Conservation (phyloP, 768 basidiomycete genomes). For the Psilocybe subaeruginosa region DNA sequence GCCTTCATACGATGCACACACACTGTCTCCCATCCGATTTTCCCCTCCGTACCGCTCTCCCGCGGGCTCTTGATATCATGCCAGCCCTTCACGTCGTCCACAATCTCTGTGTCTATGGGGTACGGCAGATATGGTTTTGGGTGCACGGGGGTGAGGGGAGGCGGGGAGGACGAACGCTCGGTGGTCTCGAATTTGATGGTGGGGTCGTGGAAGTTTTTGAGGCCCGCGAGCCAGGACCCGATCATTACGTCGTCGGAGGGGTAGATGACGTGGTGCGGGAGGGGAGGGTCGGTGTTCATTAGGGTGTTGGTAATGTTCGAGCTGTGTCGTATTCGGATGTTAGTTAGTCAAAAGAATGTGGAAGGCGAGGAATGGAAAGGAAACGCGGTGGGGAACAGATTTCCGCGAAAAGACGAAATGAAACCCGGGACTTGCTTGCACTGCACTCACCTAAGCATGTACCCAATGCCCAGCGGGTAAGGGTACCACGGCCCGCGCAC, state of each 20-base stretch:
- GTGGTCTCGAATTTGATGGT: not conserved
- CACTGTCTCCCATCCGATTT: constrained; percentile 7
- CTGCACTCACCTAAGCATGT: constrained; percentile 11
- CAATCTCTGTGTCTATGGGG: not conserved
- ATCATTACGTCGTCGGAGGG: constrained; percentile 18
- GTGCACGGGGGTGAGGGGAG: not conserved
- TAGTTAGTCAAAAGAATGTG: too few relatives aligned
- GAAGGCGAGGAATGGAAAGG: too few relatives aligned
- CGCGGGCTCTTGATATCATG: constrained; percentile 9
- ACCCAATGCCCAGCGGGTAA: constrained; percentile 13
- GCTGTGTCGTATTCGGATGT: not conserved
- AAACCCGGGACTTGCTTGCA: too few relatives aligned
- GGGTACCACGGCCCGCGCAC: constrained; percentile 8
- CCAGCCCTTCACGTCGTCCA: constrained; percentile 11
- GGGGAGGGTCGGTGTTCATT: constrained; percentile 1
- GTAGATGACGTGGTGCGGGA: constrained; percentile 13
- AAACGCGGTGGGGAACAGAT: too few relatives aligned
- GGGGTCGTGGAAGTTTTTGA: constrained; percentile 1
- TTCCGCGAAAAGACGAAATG: too few relatives aligned
- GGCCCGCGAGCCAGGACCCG: constrained; percentile 9
- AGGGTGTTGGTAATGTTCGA: constrained; percentile 6
- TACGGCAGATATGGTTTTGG: constrained; percentile 10
- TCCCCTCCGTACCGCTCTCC: not conserved
- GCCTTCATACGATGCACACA: constrained; percentile 9
- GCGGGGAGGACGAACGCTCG: not conserved